Conservation (phyloP, 202 grass and related monocot genomes). For the Sporobolus alterniflorus region DNA sequence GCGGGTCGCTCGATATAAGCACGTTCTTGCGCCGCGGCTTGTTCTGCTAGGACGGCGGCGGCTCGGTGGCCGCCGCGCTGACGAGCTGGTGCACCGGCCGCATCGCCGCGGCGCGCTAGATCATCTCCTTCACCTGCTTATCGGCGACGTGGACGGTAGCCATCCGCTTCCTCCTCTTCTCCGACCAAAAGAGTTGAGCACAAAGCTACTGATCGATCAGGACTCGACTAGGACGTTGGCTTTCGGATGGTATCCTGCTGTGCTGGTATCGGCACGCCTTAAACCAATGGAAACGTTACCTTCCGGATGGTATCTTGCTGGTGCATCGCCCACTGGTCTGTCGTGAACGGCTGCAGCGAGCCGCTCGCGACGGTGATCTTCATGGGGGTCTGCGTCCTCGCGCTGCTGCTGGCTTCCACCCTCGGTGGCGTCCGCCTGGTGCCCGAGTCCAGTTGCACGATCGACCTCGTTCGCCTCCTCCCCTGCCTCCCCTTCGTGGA, state of each 20-base stretch:
- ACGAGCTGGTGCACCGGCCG: conserved; percentile 52
- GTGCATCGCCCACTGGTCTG: no score
- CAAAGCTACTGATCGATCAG: no score
- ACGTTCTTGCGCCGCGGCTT: conserved; percentile 77
- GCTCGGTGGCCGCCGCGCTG: background rate
- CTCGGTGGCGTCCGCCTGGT: background rate
- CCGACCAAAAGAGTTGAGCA: no score
- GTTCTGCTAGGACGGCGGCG: background rate
- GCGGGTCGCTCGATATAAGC: conserved; percentile 80
- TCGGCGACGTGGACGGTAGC: no score
- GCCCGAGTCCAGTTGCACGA: conserved; percentile 41
- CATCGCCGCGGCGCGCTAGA: conserved; percentile 86
- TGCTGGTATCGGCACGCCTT: no score
- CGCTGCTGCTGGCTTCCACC: conserved; percentile 24
- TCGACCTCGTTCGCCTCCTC: conserved; percentile 54
- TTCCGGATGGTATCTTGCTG: no score
- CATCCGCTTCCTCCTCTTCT: conserved; percentile 60
- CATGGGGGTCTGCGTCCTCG: background rate
- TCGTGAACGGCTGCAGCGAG: no score
- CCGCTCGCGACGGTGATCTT: no score
- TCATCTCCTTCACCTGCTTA: conserved; percentile 86
- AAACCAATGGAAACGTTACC: no score
- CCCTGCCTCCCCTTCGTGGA: conserved; percentile 67
- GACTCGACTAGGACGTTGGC: no score
- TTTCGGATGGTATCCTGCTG: no score